Base-by-base conservation (phyloP, 2,329 filamentous ascomycete species). In the Neospermospora avenae region DNA sequence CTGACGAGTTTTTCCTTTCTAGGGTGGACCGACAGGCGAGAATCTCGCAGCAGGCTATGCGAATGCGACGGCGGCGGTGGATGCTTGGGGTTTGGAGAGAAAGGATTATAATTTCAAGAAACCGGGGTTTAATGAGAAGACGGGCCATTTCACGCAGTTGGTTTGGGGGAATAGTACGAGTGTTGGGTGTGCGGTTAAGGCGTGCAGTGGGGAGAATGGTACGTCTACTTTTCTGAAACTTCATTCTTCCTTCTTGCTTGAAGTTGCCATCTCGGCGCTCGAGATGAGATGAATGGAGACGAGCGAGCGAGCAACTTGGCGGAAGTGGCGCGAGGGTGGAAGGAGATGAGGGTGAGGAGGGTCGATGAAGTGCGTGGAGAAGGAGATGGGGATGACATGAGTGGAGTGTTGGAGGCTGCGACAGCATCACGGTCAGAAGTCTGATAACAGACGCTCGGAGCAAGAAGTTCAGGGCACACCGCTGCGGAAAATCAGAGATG, bases 141-240 rank as follows among this genome's bases (percentile, higher is more conserved):
- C 87, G 18, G 88, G 87, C 0, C 87, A 90, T 71, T 91, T 91
- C 67, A 88, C 87, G 1, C 87, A 90, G 76, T 73, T 91, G 6
- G 87, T 91, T 5, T 91, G 88, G 88, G 84, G 81, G 72, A 73
- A 76, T 24, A 89, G 85, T 1, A 84, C 76, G 6, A 76, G 77
- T 35, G 80, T 88, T 0, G 85, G 86, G 0, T 91, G 81, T 65
- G 81, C 65, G 2, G 46, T 67, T 20, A 61, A 73, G 16, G 67
- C 76, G 63, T 81, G 79, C 59, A 71, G 75, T 49, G 75, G 73
- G 71, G 24, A 74, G 73, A 59, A 74, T 65, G 63, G 80, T 53
- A 71, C 34, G 61, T 60, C 16, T 22, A 42, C 6, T 57, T 51
- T 20, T 55, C 3, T 24, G 10, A 1, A 49, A 16, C 31, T 35